A percentile compares a stretch with the other conserved stretches of the same genome.
These are phyloP conservation scores for Berberis thunbergii DNA, from an alignment of 164 flowering plant genomes.

Conservation along the genomic window DNA sequence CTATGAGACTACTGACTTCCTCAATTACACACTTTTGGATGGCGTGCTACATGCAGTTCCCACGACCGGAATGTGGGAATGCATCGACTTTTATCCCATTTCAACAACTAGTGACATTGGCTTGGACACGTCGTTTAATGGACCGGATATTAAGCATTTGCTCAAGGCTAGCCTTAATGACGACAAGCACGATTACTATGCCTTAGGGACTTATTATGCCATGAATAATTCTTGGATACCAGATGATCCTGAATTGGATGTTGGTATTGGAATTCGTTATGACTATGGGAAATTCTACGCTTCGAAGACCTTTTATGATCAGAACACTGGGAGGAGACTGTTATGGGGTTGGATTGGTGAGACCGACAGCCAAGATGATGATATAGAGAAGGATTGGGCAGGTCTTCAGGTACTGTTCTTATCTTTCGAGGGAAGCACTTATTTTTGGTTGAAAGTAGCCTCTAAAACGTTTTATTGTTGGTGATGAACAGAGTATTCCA, in stretches of 20 bases:
- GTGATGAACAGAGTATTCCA: slow-evolving; percentile 48
- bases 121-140: slow-evolving; percentile 54
- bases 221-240: slow-evolving; percentile 44
- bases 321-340: neutral
- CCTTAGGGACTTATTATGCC: slow-evolving; percentile 55
- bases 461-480: neutral
- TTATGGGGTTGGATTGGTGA: slow-evolving; percentile 20
- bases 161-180: slow-evolving; percentile 72
- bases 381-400: slow-evolving; percentile 52
- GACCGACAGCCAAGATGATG: slow-evolving; percentile 59
- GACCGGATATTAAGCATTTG: slow-evolving; percentile 59
- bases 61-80: slow-evolving; percentile 94
- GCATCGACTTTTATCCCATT: slow-evolving; percentile 81
- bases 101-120: slow-evolving; percentile 33
- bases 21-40: slow-evolving; percentile 26
- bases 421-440: neutral
- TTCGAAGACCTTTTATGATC: slow-evolving; percentile 2
- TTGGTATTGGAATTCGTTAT: slow-evolving; percentile 56
- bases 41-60: slow-evolving; percentile 50
- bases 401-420: neutral
- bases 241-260: slow-evolving; percentile 51
- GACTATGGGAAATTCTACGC: slow-evolving; percentile 43
- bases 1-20: slow-evolving; percentile 62
- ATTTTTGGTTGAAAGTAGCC: neutral
- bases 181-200: slow-evolving; percentile 56